Base-by-base conservation (phyloP, 1,139 yeast genomes). In the Hansenula lynferdii region DNA sequence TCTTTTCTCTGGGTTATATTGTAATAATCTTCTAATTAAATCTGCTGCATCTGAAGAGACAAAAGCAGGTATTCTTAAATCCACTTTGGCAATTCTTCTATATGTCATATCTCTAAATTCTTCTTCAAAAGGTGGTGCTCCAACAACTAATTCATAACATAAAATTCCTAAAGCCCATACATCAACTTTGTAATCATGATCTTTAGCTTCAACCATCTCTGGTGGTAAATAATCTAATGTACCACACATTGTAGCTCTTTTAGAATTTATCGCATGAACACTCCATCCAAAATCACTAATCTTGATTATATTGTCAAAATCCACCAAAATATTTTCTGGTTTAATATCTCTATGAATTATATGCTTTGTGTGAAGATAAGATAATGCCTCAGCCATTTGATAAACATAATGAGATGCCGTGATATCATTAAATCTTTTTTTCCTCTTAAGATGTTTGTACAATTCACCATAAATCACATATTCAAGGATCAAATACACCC, bases 261-360 rank as follows among this genome's bases (percentile, higher is more conserved):
- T 64, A 0, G 67, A 63, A 4, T 67, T 58, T 1, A 80, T 77
- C 2, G 77, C 74, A 46, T 70, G 83, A 1, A 90, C 95, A 42
- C 96, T 85, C 97, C 97, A 92, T 11, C 98, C 98, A 61, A 92
- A 92, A 61, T 92, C 98, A 31, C 96, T 84, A 32, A 92, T 71
- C 56, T 87, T 89, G 37, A 90, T 70, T 27, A 72, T 70, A 49
- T 87, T 85, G 54, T 85, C 77, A 40, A 79, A 72, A 7, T 87
- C 85, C 9, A 90, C 65, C 37, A 90, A 63, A 37, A 90, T 83
- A 52, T 90, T 90, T 57, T 90, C 97, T 0, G 97, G 97, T 58
- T 90, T 90, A 47, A 90, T 75, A 58, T 90, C 98, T 43, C 98
- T 71, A 56, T 92, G 98, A 25, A 92, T 85, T 34, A 90, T 80